Conservation (phyloP, 2,329 filamentous ascomycete genomes). For the Cercospora janseana region DNA sequence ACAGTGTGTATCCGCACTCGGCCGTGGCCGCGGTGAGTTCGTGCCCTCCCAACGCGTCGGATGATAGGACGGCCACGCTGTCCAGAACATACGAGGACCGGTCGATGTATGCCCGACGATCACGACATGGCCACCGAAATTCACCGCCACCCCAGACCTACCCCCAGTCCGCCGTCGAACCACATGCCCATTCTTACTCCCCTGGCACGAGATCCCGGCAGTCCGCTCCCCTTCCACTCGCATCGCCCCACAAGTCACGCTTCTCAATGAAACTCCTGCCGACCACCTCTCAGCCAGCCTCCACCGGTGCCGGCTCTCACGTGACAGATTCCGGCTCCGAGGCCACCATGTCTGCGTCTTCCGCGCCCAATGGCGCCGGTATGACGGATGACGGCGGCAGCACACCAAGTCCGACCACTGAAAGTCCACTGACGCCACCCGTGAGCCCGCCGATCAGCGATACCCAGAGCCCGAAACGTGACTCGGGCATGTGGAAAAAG, state of each 20-base stretch:
- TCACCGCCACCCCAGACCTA: conserved; percentile 35
- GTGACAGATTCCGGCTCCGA: conserved; percentile 27
- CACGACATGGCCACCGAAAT: conserved; percentile 33
- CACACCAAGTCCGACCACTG: conserved; percentile 50
- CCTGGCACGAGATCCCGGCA: conserved; percentile 29
- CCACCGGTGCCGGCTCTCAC: conserved; percentile 18
- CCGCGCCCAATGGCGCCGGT: conserved; percentile 41
- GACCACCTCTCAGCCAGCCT: conserved; percentile 34
- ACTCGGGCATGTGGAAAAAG: conserved; percentile 42
- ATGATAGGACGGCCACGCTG: conserved; percentile 29
- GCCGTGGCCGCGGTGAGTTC: conserved; percentile 44
- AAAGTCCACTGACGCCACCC: conserved; percentile 69
- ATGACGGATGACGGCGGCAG: conserved; percentile 65
- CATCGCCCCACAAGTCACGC: conserved; percentile 34
- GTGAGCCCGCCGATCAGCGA: conserved; percentile 62
- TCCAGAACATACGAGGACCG: conserved; percentile 45
- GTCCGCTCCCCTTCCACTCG: conserved; percentile 37
- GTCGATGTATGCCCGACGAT: conserved; percentile 23
- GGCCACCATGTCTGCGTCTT: conserved; percentile 30
- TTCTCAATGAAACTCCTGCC: conserved; percentile 37
- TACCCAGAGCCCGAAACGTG: conserved; percentile 33
- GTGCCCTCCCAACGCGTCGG: conserved; percentile 45
- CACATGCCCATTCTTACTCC: conserved; percentile 30
- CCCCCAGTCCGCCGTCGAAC: conserved; percentile 32
- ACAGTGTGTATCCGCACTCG: conserved; percentile 57